phyloP scores from a whole-genome alignment of 805 yeast genomes.

The Candida sakaeoensis region DNA sequence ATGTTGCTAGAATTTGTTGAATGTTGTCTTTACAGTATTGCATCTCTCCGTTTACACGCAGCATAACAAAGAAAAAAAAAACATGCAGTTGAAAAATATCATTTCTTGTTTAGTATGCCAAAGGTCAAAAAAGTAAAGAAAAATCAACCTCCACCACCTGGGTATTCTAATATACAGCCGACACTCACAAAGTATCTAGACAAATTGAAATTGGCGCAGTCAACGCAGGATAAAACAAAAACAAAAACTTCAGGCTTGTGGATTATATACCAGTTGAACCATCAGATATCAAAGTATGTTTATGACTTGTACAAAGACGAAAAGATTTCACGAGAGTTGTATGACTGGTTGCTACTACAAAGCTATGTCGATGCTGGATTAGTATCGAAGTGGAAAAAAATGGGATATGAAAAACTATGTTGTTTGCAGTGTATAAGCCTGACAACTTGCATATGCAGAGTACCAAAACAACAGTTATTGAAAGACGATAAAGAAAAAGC shows the following conservation, averaged over 20 bases:
- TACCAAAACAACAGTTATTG: conserved; percentile 58
- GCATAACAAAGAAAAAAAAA: neutral
- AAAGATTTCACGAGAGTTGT: conserved; percentile 61
- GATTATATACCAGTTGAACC: conserved; percentile 68
- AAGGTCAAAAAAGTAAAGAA: conserved; percentile 37
- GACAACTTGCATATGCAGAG: conserved; percentile 79
- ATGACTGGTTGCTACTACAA: conserved; percentile 69
- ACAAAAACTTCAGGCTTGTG: conserved; percentile 60
- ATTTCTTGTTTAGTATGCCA: conserved; percentile 50
- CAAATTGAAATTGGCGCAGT: conserved; percentile 50
- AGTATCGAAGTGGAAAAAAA: conserved; percentile 78
- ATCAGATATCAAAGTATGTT: conserved; percentile 72
- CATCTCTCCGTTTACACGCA: too few relatives aligned
- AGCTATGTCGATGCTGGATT: conserved; percentile 63
- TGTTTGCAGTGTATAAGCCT: conserved; percentile 72
- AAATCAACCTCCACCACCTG: conserved; percentile 63
- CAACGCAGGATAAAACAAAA: conserved; percentile 30
- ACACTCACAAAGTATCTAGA: conserved; percentile 57
- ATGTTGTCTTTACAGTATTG: too few relatives aligned
- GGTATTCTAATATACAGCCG: conserved; percentile 64
- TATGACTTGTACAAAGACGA: conserved; percentile 71
- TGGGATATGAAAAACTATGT: conserved; percentile 83
- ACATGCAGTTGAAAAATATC: too few relatives aligned
- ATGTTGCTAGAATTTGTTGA: neutral
- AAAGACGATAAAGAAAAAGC: conserved; percentile 19